Conservation (phyloP, 2,329 filamentous ascomycete species). For the Sarocladiaceae sp. region DNA sequence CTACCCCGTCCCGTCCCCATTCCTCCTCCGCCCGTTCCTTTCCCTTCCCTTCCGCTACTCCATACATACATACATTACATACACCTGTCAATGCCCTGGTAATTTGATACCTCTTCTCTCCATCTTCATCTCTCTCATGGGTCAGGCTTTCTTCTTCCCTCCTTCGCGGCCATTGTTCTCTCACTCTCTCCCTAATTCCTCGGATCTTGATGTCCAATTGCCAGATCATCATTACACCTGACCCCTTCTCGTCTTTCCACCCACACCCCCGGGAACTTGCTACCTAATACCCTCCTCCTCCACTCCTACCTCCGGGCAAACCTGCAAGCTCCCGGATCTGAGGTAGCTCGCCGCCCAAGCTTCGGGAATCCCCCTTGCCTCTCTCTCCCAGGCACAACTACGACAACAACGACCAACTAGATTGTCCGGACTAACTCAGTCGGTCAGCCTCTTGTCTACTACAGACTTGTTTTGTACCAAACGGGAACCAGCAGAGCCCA, state of each 20-base stretch:
- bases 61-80: background rate
- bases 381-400: background rate
- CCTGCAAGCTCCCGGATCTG: slow-evolving; percentile 6
- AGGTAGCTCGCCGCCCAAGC: slow-evolving; percentile 5
- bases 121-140: background rate
- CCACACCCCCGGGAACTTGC: background rate
- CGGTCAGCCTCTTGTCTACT: too few species aligned
- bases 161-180: background rate
- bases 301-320: background rate
- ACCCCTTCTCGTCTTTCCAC: too few species aligned
- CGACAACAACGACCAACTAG: background rate
- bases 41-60: background rate
- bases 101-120: too few species aligned
- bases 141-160: slow-evolving; percentile 5
- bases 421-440: too few species aligned
- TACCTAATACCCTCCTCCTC: slow-evolving; percentile 4
- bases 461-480: background rate
- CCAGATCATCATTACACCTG: slow-evolving; percentile 4
- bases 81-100: background rate
- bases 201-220: background rate
- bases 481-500: background rate
- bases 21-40: background rate
- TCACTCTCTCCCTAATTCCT: background rate
- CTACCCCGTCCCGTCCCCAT: slow-evolving; percentile 6
- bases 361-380: background rate